Evolutionary conservation across 2,329 filamentous ascomycete genomes (phyloP).

Genomic region (Emmonsiellopsis sp.): DNA sequence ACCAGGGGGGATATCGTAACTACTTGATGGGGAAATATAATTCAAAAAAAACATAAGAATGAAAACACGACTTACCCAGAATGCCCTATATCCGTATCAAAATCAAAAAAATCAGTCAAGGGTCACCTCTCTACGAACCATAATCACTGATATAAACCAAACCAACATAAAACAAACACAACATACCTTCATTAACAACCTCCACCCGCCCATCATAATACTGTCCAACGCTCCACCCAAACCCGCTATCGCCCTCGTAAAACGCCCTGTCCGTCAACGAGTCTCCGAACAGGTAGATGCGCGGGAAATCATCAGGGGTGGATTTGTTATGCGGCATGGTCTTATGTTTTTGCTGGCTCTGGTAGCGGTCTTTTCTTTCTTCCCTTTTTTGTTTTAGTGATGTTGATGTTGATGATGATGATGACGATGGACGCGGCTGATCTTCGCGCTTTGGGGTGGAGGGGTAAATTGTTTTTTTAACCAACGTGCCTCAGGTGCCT

Average conservation of each 20-base stretch:
- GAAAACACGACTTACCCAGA: constrained; percentile 10
- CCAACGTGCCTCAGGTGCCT: too few relatives aligned
- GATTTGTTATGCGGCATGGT: not conserved
- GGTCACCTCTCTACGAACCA: not conserved
- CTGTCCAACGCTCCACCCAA: constrained; percentile 11
- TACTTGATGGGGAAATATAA: not conserved
- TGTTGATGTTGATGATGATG: too few relatives aligned
- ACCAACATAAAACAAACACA: not conserved
- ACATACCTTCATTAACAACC: constrained; percentile 14
- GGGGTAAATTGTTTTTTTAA: too few relatives aligned
- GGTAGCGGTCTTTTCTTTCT: too few relatives aligned
- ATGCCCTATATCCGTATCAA: constrained; percentile 8
- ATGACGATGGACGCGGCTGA: too few relatives aligned
- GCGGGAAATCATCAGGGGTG: constrained; percentile 10
- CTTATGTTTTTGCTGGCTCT: not conserved
- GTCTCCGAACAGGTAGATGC: constrained; percentile 17
- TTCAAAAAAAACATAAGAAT: not conserved
- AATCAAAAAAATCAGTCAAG: not conserved
- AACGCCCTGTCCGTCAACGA: constrained; percentile 14
- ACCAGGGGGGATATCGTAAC: not conserved
- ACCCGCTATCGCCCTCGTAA: constrained; percentile 10
- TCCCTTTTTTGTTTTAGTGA: too few relatives aligned
- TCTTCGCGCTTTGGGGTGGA: too few relatives aligned
- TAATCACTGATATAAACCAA: not conserved
- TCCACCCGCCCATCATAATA: constrained; percentile 15